Base-by-base conservation (phyloP, 2,329 filamentous ascomycete genomes). In the Exophiala sideris region DNA sequence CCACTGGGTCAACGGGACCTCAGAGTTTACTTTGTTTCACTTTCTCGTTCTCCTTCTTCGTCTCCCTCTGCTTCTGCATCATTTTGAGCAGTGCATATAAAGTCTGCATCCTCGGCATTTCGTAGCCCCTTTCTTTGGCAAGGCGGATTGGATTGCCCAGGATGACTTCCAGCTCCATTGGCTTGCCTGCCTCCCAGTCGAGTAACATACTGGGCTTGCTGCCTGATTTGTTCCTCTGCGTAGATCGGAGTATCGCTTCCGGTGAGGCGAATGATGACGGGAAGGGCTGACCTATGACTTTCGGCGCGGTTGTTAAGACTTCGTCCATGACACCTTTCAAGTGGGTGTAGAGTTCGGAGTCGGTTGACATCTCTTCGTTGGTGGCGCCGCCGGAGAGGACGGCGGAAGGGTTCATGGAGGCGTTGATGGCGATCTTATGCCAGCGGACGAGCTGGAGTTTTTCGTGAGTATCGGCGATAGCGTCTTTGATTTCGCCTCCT, bases 391-490 rank as follows among this genome's bases (percentile, higher is more conserved):
- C 83, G 1, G 80, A 81, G 0, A 89, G 76, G 6, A 89, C 85
- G 1, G 85, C 83, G 1, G 82, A 85, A 0, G 86, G 85, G 70
- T 89, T 89, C 79, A 89, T 87, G 48, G 84, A 82, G 0, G 85
- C 84, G 68, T 89, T 89, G 74, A 89, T 88, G 63, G 84, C 85
- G 58, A 89, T 81, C 69, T 89, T 89, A 69, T 89, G 86, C 86
- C 86, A 89, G 20, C 86, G 77, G 14, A 89, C 80, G 39, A 83
- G 79, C 69, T 89, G 87, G 42, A 89, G 73, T 56, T 83, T 85
- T 32, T 83, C 72, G 67, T 88, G 84, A 44, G 81, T 77, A 62
- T 86, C 83, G 6, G 79, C 73, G 57, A 84, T 80, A 4, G 84
- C 83, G 68, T 89, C 86, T 54, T 78, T 78, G 59, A 89, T 81